These are phyloP conservation scores for Fusarium sacchari DNA, from an alignment of 2,329 filamentous ascomycete species.

Conservation along the genomic window DNA sequence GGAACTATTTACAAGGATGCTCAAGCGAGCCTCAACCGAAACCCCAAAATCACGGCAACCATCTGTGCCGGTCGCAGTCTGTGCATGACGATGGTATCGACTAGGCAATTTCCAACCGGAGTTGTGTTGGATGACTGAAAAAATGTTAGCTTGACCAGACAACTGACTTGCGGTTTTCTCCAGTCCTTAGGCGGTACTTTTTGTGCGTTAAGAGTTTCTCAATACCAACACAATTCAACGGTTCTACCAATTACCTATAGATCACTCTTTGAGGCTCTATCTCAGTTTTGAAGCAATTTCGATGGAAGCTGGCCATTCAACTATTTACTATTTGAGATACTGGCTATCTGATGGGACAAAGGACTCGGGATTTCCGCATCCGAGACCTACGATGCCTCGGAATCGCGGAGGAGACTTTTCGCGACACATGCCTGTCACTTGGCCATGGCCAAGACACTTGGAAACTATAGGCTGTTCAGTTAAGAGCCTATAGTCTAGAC, in stretches of 20 bases:
- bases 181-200: neutral
- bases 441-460: constrained; percentile 1
- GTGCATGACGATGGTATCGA: neutral
- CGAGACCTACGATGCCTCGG: constrained; percentile 33
- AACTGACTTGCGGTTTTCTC: neutral
- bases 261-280: too few species aligned
- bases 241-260: neutral
- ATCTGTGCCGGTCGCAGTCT: constrained; percentile 25
- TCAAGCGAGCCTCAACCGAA: constrained; percentile 35
- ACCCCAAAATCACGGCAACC: constrained; percentile 27
- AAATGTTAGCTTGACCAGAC: neutral
- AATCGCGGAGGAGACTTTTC: constrained; percentile 6
- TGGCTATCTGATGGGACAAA: neutral
- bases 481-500: neutral
- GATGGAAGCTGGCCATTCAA: neutral
- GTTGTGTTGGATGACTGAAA: neutral
- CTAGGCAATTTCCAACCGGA: neutral
- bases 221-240: neutral
- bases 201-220: neutral
- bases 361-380: constrained; percentile 39
- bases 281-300: neutral
- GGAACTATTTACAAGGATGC: constrained; percentile 25
- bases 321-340: neutral
- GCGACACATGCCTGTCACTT: constrained; percentile 21
- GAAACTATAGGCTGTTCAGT: neutral